Evolutionary conservation across 2,329 filamentous ascomycete genomes (phyloP).

Genomic region (Chrysoporthe puriensis): DNA sequence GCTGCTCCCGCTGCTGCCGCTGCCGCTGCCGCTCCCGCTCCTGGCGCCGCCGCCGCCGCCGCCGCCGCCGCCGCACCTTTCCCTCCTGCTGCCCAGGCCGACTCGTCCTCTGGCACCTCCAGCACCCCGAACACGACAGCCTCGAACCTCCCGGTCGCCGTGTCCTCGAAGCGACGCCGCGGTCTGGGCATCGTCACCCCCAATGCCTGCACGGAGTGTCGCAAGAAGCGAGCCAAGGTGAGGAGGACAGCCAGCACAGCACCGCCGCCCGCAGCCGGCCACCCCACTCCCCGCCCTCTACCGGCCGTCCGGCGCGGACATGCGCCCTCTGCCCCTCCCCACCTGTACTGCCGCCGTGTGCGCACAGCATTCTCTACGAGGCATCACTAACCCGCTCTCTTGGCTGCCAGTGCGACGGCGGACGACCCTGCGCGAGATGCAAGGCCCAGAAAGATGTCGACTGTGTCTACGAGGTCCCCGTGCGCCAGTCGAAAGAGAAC

Average conservation of each 20-base stretch:
- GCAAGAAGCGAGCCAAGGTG: conserved; percentile 66
- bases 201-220: conserved; percentile 64
- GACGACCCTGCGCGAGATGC: conserved; percentile 60
- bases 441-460: conserved; percentile 56
- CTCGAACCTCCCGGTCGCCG: conserved; percentile 27
- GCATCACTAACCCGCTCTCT: conserved; percentile 12
- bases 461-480: conserved; percentile 64
- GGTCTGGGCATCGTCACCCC: conserved; percentile 61
- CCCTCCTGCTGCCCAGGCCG: conserved; percentile 9
- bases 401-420: conserved; percentile 58
- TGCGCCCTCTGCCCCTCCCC: background rate
- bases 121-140: conserved; percentile 32
- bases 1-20: conserved; percentile 16
- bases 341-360: no score
- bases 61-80: conserved; percentile 11
- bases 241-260: conserved; percentile 20
- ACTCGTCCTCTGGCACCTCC: conserved; percentile 36
- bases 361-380: no score
- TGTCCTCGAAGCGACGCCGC: conserved; percentile 54
- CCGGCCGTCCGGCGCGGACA: background rate
- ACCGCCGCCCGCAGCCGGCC: background rate
- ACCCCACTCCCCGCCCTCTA: background rate
- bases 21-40: conserved; percentile 18
- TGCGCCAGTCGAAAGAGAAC: conserved; percentile 66
- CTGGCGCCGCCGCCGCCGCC: conserved; percentile 14